A percentile compares a stretch with the other conserved stretches of the same genome.
Conservation (phyloP, 129 eudicot species). For the Flaveria trinervia region DNA sequence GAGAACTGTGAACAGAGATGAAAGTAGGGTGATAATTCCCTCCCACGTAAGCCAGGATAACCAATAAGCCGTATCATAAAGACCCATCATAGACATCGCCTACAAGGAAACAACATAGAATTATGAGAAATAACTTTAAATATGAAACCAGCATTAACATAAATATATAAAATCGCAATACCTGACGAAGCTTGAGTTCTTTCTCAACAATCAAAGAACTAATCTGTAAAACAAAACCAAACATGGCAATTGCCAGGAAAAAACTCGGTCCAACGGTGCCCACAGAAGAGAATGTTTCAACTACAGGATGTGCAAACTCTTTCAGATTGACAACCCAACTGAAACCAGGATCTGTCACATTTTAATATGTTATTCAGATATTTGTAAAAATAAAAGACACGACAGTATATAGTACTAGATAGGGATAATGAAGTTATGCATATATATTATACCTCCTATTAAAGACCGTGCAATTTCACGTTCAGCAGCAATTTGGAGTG, state of each 20-base stretch:
- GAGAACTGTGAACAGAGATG: slow-evolving; percentile 73
- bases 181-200: slow-evolving; percentile 99
- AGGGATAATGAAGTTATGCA: background rate
- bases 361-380: slow-evolving; percentile 9
- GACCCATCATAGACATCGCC: slow-evolving; percentile 99
- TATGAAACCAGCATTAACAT: background rate
- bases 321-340: slow-evolving; percentile 77
- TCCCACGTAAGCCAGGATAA: slow-evolving; percentile 96
- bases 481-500: slow-evolving; percentile 95
- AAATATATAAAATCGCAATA: slow-evolving; percentile 25
- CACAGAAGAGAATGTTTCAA: slow-evolving; percentile 55
- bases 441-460: slow-evolving; percentile 59
- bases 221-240: slow-evolving; percentile 80
- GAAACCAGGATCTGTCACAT: slow-evolving; percentile 58
- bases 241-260: slow-evolving; percentile 86
- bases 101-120: slow-evolving; percentile 33
- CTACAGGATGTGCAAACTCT: slow-evolving; percentile 87
- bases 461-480: slow-evolving; percentile 93
- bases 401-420: slow-evolving; percentile 10
- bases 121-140: slow-evolving; percentile 11
- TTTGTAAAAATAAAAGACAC: slow-evolving; percentile 17
- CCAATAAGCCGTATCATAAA: slow-evolving; percentile 98
- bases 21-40: slow-evolving; percentile 56
- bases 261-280: slow-evolving; percentile 70
- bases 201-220: slow-evolving; percentile 75